A percentile compares a stretch with the other conserved stretches of the same genome.
These are phyloP conservation scores for Komagataella pastoris DNA, from an alignment of 805 yeast genomes.

Conservation along the genomic window DNA sequence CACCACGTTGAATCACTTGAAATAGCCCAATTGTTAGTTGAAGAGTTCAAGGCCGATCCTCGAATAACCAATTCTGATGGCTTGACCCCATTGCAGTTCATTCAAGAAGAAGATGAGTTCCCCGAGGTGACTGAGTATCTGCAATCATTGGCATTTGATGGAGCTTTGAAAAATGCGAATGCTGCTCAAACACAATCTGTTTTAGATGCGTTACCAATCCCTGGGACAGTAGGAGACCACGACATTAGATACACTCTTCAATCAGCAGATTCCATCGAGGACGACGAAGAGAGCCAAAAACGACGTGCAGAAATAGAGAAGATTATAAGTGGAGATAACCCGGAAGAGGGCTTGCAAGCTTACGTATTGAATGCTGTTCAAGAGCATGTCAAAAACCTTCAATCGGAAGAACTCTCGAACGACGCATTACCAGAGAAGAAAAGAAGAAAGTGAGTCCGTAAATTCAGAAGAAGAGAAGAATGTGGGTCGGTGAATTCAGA, in stretches of 20 bases:
- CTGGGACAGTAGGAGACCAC: slow-evolving; percentile 29
- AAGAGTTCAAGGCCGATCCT: slow-evolving; percentile 55
- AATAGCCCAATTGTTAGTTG: slow-evolving; percentile 55
- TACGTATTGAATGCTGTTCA: slow-evolving; percentile 56
- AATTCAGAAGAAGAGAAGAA: background rate
- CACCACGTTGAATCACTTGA: slow-evolving; percentile 73
- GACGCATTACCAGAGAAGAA: background rate
- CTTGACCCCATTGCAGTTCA: slow-evolving; percentile 56
- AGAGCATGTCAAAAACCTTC: slow-evolving; percentile 16
- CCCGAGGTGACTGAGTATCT: slow-evolving; percentile 67
- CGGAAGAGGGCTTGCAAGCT: slow-evolving; percentile 64
- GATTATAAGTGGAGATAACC: slow-evolving; percentile 63
- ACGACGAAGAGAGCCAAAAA: slow-evolving; percentile 33
- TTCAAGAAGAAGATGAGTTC: slow-evolving; percentile 76
- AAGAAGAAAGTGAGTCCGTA: background rate
- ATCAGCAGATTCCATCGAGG: slow-evolving; percentile 22
- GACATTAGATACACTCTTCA: slow-evolving; percentile 47
- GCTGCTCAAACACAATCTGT: slow-evolving; percentile 4
- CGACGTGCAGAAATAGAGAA: slow-evolving; percentile 53
- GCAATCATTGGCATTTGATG: slow-evolving; percentile 24
- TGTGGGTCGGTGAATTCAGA: background rate
- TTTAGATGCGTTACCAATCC: slow-evolving; percentile 7
- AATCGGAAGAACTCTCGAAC: background rate
- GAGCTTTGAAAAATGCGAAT: slow-evolving; percentile 7
- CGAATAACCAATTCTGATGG: slow-evolving; percentile 58